phyloP scores from a whole-genome alignment of 345 rosid genomes.

The Microcos paniculata region DNA sequence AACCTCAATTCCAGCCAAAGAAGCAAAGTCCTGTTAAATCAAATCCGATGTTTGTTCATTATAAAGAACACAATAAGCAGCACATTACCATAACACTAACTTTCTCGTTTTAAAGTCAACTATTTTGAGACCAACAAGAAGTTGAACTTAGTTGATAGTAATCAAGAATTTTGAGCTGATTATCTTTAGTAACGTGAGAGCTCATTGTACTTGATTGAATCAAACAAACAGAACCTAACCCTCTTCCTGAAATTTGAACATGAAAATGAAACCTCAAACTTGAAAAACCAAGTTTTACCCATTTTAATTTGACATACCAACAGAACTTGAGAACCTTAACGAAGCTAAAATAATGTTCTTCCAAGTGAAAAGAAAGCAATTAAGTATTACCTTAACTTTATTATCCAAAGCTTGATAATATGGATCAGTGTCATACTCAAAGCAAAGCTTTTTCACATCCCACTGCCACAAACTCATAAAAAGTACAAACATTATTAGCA shows the following conservation, averaged over 20 bases:
- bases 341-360: background rate
- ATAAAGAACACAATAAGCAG: background rate
- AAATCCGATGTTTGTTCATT: background rate
- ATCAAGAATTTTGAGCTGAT: background rate
- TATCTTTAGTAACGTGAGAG: background rate
- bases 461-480: conserved; percentile 45
- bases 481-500: background rate
- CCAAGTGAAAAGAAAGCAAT: background rate
- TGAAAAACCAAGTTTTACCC: background rate
- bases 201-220: background rate
- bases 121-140: background rate
- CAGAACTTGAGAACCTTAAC: background rate
- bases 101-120: background rate
- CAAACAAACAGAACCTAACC: background rate
- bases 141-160: background rate
- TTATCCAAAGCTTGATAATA: conserved; percentile 76
- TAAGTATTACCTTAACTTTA: conserved; percentile 57
- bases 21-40: conserved; percentile 53
- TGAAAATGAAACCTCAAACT: background rate
- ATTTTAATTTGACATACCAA: background rate
- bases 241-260: background rate
- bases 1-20: conserved; percentile 65
- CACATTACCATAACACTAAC: background rate
- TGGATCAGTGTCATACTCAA: conserved; percentile 83
- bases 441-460: conserved; percentile 75